Evolutionary conservation across 495 filamentous ascomycete genomes (phyloP), one percentile per base, ranked within the genome.

Genomic region (Terfezia claveryi): DNA sequence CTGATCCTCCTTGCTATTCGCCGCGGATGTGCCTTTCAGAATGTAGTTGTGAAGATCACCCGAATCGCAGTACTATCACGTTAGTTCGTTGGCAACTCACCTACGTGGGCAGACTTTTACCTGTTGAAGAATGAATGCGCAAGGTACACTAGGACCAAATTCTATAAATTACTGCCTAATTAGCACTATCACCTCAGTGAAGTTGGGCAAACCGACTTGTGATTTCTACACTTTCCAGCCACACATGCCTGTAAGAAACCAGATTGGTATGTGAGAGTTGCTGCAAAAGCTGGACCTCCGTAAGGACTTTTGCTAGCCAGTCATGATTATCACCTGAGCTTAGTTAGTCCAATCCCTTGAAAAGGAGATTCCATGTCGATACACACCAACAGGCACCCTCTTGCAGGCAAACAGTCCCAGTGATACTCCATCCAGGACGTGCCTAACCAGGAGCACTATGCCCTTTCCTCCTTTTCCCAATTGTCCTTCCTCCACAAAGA

Each of bases 161-260:
- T 74, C 23, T 27, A 59, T n/a, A 0, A 49, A 17, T 14, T 20
- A 50, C 37, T 32, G 27, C 27, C 27, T 4, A 32, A 32, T 32
- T 32, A 32, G 27, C 27, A 32, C 27, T 32, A 32, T 32, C 27
- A 5, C 7, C 27, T 32, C 27, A 32, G 27, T 32, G 27, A 5
- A 32, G 27, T 7, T 32, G 27, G 27, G 27, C 27, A 32, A 32
- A 60, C 63, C 56, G 36, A 66, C 74, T 71, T 58, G 76, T 88
- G 20, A 88, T 75, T 61, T 85, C 78, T 52, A 83, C 78, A 65
- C 94, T 80, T 66, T 98, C 89, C 17, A 98, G 76, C 91, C 91
- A 98, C 36, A 94, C 88, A 68, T 93, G 89, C 8, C 88, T 81
- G 66, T 98, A 98, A 0, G 86, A 91, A 1, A 98, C 92, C n/a